Percentiles rank a stretch among this genome's conserved stretches.
Evolutionary conservation across 106 monocot species (phyloP).

Genomic region (Hemerocallis citrina): DNA sequence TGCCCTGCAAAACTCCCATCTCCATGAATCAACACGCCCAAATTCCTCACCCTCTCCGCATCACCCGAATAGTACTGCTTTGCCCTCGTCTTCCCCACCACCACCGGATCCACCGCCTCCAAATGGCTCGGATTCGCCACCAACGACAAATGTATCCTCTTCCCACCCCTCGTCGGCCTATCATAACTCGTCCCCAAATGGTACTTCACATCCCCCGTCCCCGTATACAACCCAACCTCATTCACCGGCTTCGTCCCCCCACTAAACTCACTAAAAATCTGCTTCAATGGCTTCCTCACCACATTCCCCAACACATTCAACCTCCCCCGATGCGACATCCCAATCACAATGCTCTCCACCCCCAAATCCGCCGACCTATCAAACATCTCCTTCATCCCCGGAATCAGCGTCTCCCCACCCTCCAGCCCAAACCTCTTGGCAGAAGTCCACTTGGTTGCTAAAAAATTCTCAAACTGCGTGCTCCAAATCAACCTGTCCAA

Average conservation of each 20-base stretch:
- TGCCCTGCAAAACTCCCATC: slow-evolving; percentile 98
- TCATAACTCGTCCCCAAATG: slow-evolving; percentile 95
- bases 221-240: slow-evolving; percentile 69
- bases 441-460: slow-evolving; percentile 72
- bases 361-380: slow-evolving; percentile 73
- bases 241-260: slow-evolving; percentile 54
- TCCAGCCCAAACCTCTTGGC: slow-evolving; percentile 95
- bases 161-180: slow-evolving; percentile 81
- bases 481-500: slow-evolving; percentile 94
- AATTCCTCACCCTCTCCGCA: slow-evolving; percentile 49
- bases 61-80: slow-evolving; percentile 88
- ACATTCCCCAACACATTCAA: slow-evolving; percentile 92
- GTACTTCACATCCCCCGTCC: slow-evolving; percentile 96
- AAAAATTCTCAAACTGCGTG: slow-evolving; percentile 83
- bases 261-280: slow-evolving; percentile 89
- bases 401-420: slow-evolving; percentile 84
- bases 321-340: slow-evolving; percentile 91
- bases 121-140: slow-evolving; percentile 97
- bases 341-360: slow-evolving; percentile 86
- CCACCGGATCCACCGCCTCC: slow-evolving; percentile 93
- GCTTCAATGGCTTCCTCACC: slow-evolving; percentile 71
- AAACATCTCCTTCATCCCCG: slow-evolving; percentile 99
- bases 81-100: slow-evolving; percentile 78
- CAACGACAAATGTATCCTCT: slow-evolving; percentile 68
- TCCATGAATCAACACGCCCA: slow-evolving; percentile 81